Base-by-base conservation (phyloP, 345 rosid species). In the Cardamine occulta region DNA sequence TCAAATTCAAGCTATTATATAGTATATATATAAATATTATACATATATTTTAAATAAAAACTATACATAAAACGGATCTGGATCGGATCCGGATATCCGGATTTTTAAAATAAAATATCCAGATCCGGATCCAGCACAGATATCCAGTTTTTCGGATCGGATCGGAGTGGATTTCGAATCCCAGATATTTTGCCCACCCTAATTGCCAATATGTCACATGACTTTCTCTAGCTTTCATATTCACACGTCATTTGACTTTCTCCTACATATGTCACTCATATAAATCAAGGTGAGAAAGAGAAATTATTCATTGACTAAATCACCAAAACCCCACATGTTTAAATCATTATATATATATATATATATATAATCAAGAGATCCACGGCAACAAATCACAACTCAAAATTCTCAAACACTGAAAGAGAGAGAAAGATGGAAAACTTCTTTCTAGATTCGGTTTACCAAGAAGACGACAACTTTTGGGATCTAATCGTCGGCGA, bases 401-500 rank as follows among this genome's bases (percentile, higher is more conserved):
- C 61, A 59, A 66, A 21, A 61, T 52, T 14, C 19, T 42, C 21
- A 64, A 63, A 56, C 3, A 68, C n/a, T 7, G 7, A 52, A 40
- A 74, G 2, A 45, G 29, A 29, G 1, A 72, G 8, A 64, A 47
- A 60, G 6, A 79, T 74, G 79, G 67, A 62, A 31, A 8, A 52
- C 8, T 76, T 82, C 61, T 77, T 78, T 42, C 53, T 18, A 4
- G 76, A 78, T 37, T 66, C 66, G 17, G 47, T 56, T 37, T 37
- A 3, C n/a, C 77, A 51, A 66, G 63, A 81, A 31, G 76, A 19
- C 17, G 76, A 81, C 14, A 19, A 29, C n/a, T 79, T 75, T 56
- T 80, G 86, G 86, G 24, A 65, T 29, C 70, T 80, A 28, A 52
- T 73, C 35, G 1, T 57, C 44, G 65, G 40, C n/a, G 53, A 67